Evolutionary conservation across 2,329 filamentous ascomycete species (phyloP).

Genomic region (Scedosporium minutisporum): DNA sequence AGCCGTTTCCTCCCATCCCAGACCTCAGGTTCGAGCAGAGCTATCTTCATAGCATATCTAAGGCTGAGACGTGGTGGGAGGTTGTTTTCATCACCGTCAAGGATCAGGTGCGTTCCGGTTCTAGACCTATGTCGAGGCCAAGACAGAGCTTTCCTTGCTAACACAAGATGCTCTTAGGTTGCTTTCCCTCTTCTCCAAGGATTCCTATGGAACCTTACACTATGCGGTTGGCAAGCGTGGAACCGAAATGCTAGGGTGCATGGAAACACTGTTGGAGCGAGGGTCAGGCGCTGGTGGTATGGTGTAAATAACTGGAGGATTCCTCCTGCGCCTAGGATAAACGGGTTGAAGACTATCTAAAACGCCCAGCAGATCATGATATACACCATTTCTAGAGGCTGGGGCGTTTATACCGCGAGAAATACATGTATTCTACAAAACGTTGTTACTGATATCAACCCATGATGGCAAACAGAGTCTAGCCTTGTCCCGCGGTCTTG

Average conservation of each 20-base stretch:
- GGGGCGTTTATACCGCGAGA: neutral
- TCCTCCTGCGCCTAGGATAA: conserved; percentile 25
- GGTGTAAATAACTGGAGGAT: conserved; percentile 83
- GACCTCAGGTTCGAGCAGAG: conserved; percentile 97
- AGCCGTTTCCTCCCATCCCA: conserved; percentile 56
- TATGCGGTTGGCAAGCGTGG: conserved; percentile 85
- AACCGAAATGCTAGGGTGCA: conserved; percentile 69
- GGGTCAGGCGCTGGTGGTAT: conserved; percentile 87
- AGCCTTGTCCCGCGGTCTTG: neutral
- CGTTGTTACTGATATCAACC: neutral
- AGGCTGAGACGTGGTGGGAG: conserved; percentile 69
- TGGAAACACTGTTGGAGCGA: conserved; percentile 67
- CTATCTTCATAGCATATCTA: conserved; percentile 81
- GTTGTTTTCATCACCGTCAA: conserved; percentile 75
- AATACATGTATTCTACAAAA: neutral
- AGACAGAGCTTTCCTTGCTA: neutral
- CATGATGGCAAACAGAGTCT: no score
- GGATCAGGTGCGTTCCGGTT: conserved; percentile 59
- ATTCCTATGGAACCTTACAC: conserved; percentile 73
- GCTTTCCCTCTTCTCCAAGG: conserved; percentile 83
- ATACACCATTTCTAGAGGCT: neutral
- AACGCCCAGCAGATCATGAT: neutral
- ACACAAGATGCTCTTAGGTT: conserved; percentile 42
- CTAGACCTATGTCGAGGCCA: neutral
- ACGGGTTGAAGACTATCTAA: neutral